phyloP scores from a whole-genome alignment of 2,329 filamentous ascomycete species.

The Colletotrichum spinosum region DNA sequence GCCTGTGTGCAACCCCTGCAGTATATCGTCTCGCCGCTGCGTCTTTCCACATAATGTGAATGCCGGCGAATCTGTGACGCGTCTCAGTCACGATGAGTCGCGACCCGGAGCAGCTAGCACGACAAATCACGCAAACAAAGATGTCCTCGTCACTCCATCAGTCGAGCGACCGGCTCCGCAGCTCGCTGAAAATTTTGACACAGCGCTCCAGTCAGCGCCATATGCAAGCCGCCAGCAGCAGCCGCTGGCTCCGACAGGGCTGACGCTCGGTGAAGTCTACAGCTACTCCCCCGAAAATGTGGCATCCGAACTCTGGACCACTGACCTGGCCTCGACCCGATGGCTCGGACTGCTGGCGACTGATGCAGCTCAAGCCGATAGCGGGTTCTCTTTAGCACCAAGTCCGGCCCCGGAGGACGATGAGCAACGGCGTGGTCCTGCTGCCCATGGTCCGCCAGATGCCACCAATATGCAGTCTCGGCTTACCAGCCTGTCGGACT shows the following conservation, averaged over 20 bases:
- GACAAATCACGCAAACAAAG: too few relatives aligned
- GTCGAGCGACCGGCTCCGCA: neutral
- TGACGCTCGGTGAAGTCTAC: slow-evolving; percentile 30
- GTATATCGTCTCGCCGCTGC: slow-evolving; percentile 40
- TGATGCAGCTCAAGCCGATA: slow-evolving; percentile 47
- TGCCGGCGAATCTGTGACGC: slow-evolving; percentile 15
- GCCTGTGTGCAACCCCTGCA: slow-evolving; percentile 42
- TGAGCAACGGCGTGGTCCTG: slow-evolving; percentile 7
- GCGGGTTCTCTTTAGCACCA: slow-evolving; percentile 43
- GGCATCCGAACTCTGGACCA: slow-evolving; percentile 43
- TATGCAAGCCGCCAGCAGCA: slow-evolving; percentile 10
- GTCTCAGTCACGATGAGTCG: neutral
- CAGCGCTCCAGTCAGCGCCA: slow-evolving; percentile 1
- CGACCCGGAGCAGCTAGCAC: too few relatives aligned
- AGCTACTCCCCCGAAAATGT: slow-evolving; percentile 43
- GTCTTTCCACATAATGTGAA: slow-evolving; percentile 35
- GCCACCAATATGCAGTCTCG: slow-evolving; percentile 19
- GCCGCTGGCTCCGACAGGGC: slow-evolving; percentile 21
- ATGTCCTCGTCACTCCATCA: slow-evolving; percentile 11
- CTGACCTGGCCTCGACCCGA: slow-evolving; percentile 45
- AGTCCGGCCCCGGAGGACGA: slow-evolving; percentile 37
- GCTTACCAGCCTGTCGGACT: slow-evolving; percentile 28
- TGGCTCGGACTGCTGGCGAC: slow-evolving; percentile 47
- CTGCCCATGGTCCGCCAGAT: slow-evolving; percentile 13
- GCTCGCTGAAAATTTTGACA: slow-evolving; percentile 4